These are phyloP conservation scores for Ceratocystis cubensis DNA, from an alignment of 2,329 filamentous ascomycete species.

Conservation along the genomic window DNA sequence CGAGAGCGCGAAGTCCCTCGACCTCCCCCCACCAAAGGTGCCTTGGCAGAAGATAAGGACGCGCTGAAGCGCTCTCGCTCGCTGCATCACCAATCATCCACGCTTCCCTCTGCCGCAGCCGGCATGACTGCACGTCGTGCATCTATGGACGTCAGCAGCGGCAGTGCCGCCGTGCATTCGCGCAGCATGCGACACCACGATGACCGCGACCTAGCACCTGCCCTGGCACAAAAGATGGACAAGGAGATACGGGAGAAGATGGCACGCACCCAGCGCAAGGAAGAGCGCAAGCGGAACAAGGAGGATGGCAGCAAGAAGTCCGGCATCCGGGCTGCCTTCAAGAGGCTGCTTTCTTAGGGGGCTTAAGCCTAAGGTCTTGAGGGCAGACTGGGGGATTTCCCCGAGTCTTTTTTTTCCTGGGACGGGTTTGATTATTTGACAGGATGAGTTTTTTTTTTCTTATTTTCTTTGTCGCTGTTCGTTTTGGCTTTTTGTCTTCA, in stretches of 20 bases:
- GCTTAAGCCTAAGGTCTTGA: background rate
- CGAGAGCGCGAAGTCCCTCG: background rate
- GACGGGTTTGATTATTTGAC: background rate
- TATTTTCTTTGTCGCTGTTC: background rate
- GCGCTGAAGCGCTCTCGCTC: constrained; percentile 12
- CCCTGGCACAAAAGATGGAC: background rate
- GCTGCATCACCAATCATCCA: constrained; percentile 4
- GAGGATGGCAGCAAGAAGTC: constrained; percentile 21
- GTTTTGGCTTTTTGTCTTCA: background rate
- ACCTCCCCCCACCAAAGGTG: background rate
- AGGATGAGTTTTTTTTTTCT: background rate
- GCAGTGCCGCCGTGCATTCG: background rate
- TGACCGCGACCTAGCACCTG: background rate
- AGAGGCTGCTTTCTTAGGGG: constrained; percentile 18
- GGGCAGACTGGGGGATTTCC: background rate
- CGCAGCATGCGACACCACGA: background rate
- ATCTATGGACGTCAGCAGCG: constrained; percentile 12
- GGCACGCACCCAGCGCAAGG: constrained; percentile 2
- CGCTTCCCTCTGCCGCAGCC: background rate
- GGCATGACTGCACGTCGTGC: background rate
- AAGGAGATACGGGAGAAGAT: constrained; percentile 11
- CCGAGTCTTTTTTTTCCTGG: background rate
- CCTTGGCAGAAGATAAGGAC: background rate
- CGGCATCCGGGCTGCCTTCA: constrained; percentile 21
- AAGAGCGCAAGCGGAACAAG: constrained; percentile 21